Conservation (phyloP, 805 yeast species). For the Ogataea neopini region DNA sequence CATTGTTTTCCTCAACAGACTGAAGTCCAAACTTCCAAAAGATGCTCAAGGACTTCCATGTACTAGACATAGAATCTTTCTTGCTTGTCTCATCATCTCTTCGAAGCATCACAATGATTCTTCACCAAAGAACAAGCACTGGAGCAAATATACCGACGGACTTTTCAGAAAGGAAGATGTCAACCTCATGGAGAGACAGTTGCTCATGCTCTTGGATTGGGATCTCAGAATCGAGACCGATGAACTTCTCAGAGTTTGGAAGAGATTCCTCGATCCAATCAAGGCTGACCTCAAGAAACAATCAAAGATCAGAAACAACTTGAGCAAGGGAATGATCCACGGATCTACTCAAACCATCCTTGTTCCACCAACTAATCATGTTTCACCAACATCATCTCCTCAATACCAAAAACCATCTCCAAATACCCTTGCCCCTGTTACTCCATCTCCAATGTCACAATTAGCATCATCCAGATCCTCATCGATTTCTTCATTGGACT, state of each 20-base stretch:
- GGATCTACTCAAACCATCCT: constrained; percentile 33
- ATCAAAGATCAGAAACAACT: constrained; percentile 32
- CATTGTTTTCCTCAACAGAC: constrained; percentile 62
- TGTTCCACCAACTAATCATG: constrained; percentile 8
- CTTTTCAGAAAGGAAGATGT: constrained; percentile 67
- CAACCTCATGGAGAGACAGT: constrained; percentile 79
- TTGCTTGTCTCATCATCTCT: constrained; percentile 71
- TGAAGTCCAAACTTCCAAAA: constrained; percentile 60
- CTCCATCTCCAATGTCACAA: constrained; percentile 5
- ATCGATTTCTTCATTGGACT: constrained; percentile 23
- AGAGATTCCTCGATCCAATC: constrained; percentile 53
- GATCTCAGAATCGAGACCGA: constrained; percentile 51
- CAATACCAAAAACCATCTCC: constrained; percentile 3
- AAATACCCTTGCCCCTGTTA: neutral
- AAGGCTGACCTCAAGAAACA: constrained; percentile 38
- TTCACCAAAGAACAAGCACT: constrained; percentile 74
- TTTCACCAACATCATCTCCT: constrained; percentile 4
- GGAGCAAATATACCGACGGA: constrained; percentile 80
- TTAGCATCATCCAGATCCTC: constrained; percentile 22
- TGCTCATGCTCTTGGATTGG: constrained; percentile 69
- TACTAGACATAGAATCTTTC: constrained; percentile 74
- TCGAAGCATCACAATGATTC: constrained; percentile 78
- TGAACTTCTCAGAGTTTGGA: constrained; percentile 45
- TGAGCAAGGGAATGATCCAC: constrained; percentile 30
- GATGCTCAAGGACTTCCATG: constrained; percentile 79